Base-by-base conservation (phyloP, 805 yeast genomes). In the Spathaspora arborariae region DNA sequence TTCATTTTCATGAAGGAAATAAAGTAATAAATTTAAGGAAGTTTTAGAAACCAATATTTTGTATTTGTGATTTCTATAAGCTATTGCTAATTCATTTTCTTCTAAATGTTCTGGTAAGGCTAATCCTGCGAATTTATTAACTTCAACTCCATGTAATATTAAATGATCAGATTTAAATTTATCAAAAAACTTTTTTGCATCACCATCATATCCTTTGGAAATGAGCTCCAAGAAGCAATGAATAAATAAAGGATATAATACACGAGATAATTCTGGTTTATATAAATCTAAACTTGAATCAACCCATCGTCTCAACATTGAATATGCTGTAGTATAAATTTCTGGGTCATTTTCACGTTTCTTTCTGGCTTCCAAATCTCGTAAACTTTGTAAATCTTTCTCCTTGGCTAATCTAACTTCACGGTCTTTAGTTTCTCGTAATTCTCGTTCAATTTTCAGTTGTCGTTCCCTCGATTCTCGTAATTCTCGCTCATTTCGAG, bases 271-370 rank as follows among this genome's bases (percentile, higher is more conserved):
- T 64, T 94, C 97, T 15, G 95, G 90, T 65, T 81, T 85, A 66
- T 94, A 94, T 67, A 94, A 76, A 63, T 92, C 99, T 56, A 94
- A 74, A 0, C 97, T 89, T 15, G 88, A 77, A 55, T 89, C 96
- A 36, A 88, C 87, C 98, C 98, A 94, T 42, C 83, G 82, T 51
- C 87, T 79, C 51, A 90, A 77, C 63, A 88, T 76, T 15, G 83
- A 72, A 67, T 90, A 94, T 1, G 96, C 96, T 40, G 88, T 75
- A n/a, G 77, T 72, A 63, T 87, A 91, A 48, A 80, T 75, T 26
- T 81, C 84, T 1, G 96, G 91, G 45, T 82, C 75, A 75, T 53
- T 80, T 73, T 62, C 78, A 60, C 66, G 65, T 59, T 65, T 68
- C 47, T 62, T 64, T 50, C 63, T 66, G 51, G 72, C 78, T 52